These are phyloP conservation scores for Fusarium goolgardi DNA, from an alignment of 2,329 filamentous ascomycete species.

Conservation along the genomic window DNA sequence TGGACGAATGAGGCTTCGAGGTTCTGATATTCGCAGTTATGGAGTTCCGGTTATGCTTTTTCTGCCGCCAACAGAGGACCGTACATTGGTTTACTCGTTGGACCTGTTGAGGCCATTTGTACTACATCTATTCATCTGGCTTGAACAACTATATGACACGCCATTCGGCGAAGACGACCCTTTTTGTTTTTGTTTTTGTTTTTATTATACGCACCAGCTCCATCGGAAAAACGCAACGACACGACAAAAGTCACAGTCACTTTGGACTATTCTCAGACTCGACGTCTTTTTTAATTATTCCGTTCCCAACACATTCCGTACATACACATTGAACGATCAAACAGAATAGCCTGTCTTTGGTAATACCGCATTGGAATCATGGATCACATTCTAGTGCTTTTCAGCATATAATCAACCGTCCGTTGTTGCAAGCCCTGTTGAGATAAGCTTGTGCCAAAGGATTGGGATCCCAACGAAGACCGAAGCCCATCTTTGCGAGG, in stretches of 20 bases:
- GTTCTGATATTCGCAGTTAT: constrained; percentile 14
- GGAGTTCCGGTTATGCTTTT: constrained; percentile 22
- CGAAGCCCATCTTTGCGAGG: constrained; percentile 18
- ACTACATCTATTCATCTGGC: constrained; percentile 24
- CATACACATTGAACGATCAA: constrained; percentile 51
- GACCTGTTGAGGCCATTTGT: constrained; percentile 14
- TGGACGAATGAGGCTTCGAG: constrained; percentile 6
- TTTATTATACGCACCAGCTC: constrained; percentile 42
- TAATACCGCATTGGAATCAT: constrained; percentile 62
- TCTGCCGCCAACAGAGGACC: not conserved
- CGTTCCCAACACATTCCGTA: constrained; percentile 49
- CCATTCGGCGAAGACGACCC: constrained; percentile 35
- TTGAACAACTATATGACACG: constrained; percentile 39
- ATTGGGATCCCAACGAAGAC: constrained; percentile 11
- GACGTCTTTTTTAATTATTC: constrained; percentile 47
- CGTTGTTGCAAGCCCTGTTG: constrained; percentile 25
- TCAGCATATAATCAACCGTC: constrained; percentile 49
- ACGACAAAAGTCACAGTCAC: constrained; percentile 47
- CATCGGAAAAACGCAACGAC: constrained; percentile 45
- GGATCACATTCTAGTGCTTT: constrained; percentile 44
- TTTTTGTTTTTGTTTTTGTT: constrained; percentile 42
- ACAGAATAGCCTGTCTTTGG: constrained; percentile 55
- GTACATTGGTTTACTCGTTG: not conserved
- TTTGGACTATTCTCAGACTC: constrained; percentile 51
- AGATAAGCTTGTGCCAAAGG: constrained; percentile 8